Base-by-base conservation (phyloP, 805 yeast species). In the Candida alai region DNA sequence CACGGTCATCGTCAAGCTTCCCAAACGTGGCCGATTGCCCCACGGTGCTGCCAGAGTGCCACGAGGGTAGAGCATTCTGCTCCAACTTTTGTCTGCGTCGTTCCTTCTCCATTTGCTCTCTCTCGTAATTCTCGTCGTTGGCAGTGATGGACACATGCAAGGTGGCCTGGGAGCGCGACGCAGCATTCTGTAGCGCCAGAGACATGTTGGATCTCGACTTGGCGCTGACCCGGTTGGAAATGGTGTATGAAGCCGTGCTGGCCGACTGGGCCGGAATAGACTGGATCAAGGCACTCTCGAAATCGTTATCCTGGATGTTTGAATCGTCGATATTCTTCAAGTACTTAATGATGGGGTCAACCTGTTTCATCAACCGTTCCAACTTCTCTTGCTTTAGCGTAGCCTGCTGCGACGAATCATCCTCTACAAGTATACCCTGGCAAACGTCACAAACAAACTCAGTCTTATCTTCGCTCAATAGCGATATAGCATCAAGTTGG, bases 51-150 rank as follows among this genome's bases (percentile, higher is more conserved):
- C 82, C 81, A 44, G 83, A 78, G 55, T 93, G 96, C 99, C 99
- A 93, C 19, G 93, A 81, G 6, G 99, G 99, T 45, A 93, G 70
- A 4, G 96, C 96, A 55, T 93, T 93, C 58, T 90, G 96, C 52
- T 84, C 81, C 57, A 89, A 70, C 45, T 76, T 71, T 57, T 73
- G 80, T 58, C 75, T 78, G 71, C 73, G 79, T 65, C 68, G 78
- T 56, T 84, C 82, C 52, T 75, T 66, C 47, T 78, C 79, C 52
- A 68, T 73, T 48, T 73, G 72, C 58, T 80, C 88, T 46, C 77
- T 73, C 52, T 73, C 79, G 45, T 73, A 70, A 41, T 78, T 77
- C 49, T 85, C 94, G 58, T 86, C 96, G 47, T 80, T 84, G 12
- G 90, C 93, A 4, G 95, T 80, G 34, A 93, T 88, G 46, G 84